A percentile compares a stretch with the other conserved stretches of the same genome.
Conservation (phyloP, 495 filamentous ascomycete genomes). For the Chaetomium fimeti region DNA sequence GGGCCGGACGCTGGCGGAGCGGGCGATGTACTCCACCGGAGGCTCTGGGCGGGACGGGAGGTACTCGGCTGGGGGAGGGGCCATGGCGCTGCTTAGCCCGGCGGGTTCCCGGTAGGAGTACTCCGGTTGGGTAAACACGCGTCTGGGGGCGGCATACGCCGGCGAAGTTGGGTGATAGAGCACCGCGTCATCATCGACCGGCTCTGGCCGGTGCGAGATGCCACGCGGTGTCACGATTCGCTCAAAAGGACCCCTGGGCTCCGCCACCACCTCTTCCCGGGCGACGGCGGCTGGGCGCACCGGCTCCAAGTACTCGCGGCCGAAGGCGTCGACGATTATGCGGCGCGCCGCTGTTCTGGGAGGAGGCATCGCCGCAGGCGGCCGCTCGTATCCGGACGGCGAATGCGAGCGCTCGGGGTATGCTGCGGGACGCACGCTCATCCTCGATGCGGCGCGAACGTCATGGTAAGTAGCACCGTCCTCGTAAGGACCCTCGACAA, state of each 20-base stretch:
- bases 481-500: slow-evolving; percentile 40
- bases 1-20: slow-evolving; percentile 59
- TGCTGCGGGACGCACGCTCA: slow-evolving; percentile 46
- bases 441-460: slow-evolving; percentile 37
- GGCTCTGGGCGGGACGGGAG: slow-evolving; percentile 43
- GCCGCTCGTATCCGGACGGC: slow-evolving; percentile 53
- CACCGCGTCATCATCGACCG: slow-evolving; percentile 47
- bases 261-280: slow-evolving; percentile 46
- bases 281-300: slow-evolving; percentile 45
- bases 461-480: slow-evolving; percentile 57
- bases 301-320: slow-evolving; percentile 66
- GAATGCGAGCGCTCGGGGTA: slow-evolving; percentile 60
- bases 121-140: slow-evolving; percentile 56
- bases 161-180: slow-evolving; percentile 46
- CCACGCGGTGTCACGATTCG: slow-evolving; percentile 43
- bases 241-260: slow-evolving; percentile 47
- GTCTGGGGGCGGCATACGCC: slow-evolving; percentile 43
- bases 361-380: slow-evolving; percentile 52
- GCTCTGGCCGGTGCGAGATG: slow-evolving; percentile 53
- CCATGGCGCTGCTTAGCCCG: slow-evolving; percentile 44
- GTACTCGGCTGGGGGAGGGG: slow-evolving; percentile 37
- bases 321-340: slow-evolving; percentile 68
- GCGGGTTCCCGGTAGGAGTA: slow-evolving; percentile 54
- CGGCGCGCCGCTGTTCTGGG: slow-evolving; percentile 57
- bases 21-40: slow-evolving; percentile 54